These are phyloP conservation scores for Aspergillus steynii DNA, from an alignment of 495 filamentous ascomycete species.

Conservation along the genomic window DNA sequence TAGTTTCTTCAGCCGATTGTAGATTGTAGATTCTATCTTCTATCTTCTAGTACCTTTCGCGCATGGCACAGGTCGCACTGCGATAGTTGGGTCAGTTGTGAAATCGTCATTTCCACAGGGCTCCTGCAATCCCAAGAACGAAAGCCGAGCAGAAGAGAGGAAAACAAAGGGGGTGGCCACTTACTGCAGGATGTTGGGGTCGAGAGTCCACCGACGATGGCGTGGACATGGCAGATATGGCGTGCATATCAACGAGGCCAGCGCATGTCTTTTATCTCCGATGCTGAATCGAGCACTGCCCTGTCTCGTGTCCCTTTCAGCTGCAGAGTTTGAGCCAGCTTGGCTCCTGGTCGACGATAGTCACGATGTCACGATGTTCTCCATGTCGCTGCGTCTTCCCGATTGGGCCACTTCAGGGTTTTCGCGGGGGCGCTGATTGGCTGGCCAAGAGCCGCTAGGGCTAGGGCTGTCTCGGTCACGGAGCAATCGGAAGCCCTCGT, in stretches of 20 bases:
- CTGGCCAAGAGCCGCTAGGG: background rate
- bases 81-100: background rate
- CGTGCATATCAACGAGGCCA: background rate
- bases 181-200: background rate
- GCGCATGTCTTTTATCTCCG: background rate
- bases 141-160: background rate
- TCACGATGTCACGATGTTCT: background rate
- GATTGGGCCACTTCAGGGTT: too few species aligned
- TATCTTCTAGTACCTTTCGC: slow-evolving; percentile 19
- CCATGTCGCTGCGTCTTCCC: too few species aligned
- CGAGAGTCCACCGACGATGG: background rate
- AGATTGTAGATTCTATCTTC: background rate
- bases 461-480: background rate
- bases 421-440: too few species aligned
- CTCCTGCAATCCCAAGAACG: background rate
- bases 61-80: slow-evolving; percentile 28
- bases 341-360: background rate
- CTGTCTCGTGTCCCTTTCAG: background rate
- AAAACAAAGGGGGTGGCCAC: background rate
- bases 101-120: background rate
- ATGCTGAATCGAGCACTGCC: background rate
- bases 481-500: background rate
- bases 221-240: background rate
- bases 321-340: background rate
- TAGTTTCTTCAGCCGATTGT: background rate